phyloP scores from a whole-genome alignment of 2,329 filamentous ascomycete species.

The Cercospora brassicicola region DNA sequence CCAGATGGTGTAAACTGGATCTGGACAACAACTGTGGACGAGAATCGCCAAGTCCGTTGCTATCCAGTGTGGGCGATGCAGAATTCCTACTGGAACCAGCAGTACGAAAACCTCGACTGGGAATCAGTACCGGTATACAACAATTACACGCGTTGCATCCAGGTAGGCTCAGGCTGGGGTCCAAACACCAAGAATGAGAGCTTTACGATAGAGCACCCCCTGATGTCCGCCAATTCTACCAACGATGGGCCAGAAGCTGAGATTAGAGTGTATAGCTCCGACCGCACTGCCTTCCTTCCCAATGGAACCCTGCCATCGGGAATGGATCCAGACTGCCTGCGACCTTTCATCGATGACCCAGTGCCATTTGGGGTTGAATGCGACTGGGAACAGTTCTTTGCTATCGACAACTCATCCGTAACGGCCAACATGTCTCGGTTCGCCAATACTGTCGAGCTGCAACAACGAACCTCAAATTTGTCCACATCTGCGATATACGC shows the following conservation, averaged over 20 bases:
- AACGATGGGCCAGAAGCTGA: neutral
- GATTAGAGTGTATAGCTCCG: constrained; percentile 24
- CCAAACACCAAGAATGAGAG: constrained; percentile 19
- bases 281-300: constrained; percentile 28
- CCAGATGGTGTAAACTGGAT: neutral
- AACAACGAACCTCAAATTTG: neutral
- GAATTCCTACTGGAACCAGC: neutral
- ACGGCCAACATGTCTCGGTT: neutral
- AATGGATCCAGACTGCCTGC: constrained; percentile 20
- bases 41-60: neutral
- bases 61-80: neutral
- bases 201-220: constrained; percentile 23
- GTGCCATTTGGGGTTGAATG: neutral
- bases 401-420: neutral
- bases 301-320: constrained; percentile 17
- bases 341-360: neutral
- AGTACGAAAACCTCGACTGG: neutral
- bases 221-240: constrained; percentile 13
- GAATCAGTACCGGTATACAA: neutral
- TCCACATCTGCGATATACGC: neutral
- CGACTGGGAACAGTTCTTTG: neutral
- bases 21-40: neutral
- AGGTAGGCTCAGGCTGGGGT: constrained; percentile 28
- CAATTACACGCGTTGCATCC: constrained; percentile 32
- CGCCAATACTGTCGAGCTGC: neutral